Base-by-base conservation (phyloP, 148 eudicot species). In the Persicaria maculosa region DNA sequence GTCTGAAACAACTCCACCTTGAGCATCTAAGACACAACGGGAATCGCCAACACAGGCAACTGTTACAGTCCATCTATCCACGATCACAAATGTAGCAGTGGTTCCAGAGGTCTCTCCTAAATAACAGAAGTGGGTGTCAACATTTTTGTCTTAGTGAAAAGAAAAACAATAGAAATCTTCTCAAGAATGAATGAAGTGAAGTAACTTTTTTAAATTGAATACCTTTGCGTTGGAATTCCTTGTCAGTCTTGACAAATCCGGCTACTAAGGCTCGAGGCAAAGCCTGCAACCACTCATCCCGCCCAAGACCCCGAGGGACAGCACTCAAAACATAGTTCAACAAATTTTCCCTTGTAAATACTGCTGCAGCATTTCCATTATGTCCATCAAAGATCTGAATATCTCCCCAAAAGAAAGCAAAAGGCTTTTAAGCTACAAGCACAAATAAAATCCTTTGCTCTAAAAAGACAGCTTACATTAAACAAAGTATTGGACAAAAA, bases 351-450 rank as follows among this genome's bases (percentile, higher is more conserved):
- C 88, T 94, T 12, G 90, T 46, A 59, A 90, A 94, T 83, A 91
- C 87, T 65, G 98, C 96, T 62, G 98, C 98, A 58, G 97, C 96
- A 70, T 97, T 77, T 71, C 98, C 98, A 75, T 94, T 92, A 76
- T 94, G 98, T 45, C 98, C 98, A 80, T 94, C 98, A 82, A 94
- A 90, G 77, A 95, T 74, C 99, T 95, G 88, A 47, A 90, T 55
- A 53, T 8, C 12, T 20, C 11, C 19, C 20, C 64, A 65, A 36
- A 31, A 31, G 40, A 31, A 31, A 31, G 40, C 2, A 31, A 31
- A 31, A 31, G 40, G 2, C 40, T 31, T 31, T 31, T 31, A 31
- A 31, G 40, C 40, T 31, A 31, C 40, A 31, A 31, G 40, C 40
- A 31, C 40, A 31, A 31, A 31, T 31, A 31, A 31, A 31, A 31